phyloP scores from a whole-genome alignment of 768 basidiomycete species.

The Kwoniella sp. region DNA sequence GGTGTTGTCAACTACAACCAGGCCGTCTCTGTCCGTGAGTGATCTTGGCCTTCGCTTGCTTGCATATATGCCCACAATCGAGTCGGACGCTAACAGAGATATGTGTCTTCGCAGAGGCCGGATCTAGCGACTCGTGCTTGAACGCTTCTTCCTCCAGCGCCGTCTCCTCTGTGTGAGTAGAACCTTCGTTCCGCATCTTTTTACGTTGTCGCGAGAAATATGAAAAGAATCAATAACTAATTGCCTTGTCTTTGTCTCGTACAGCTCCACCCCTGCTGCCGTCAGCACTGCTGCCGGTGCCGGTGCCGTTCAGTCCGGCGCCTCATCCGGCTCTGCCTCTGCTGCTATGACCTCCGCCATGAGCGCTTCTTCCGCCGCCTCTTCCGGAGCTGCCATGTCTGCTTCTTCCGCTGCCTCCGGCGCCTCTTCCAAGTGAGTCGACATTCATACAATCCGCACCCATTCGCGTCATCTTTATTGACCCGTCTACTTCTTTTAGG shows the following conservation, averaged over 20 bases:
- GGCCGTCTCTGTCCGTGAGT: conserved; percentile 29
- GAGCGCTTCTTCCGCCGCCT: conserved; percentile 11
- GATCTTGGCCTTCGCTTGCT: too few species aligned
- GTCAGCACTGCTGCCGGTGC: conserved; percentile 26
- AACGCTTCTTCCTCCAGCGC: conserved; percentile 15
- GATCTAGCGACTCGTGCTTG: conserved; percentile 21
- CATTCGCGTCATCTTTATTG: too few species aligned
- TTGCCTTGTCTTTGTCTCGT: conserved; percentile 19
- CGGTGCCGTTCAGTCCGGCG: conserved; percentile 10
- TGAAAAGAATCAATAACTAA: not conserved
- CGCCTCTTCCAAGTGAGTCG: conserved; percentile 22
- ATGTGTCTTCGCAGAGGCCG: conserved; percentile 17
- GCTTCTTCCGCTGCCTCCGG: conserved; percentile 3
- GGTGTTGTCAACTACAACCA: conserved; percentile 57
- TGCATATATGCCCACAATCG: not conserved
- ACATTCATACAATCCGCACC: not conserved
- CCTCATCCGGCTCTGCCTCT: conserved; percentile 5
- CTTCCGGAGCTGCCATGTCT: conserved; percentile 5
- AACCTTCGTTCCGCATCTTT: not conserved
- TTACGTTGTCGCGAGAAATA: not conserved
- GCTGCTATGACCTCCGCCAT: conserved; percentile 3
- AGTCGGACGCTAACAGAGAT: not conserved
- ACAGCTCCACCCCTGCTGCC: conserved; percentile 31
- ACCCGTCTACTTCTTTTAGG: not conserved
- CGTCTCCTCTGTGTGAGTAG: conserved; percentile 22